Evolutionary conservation across 805 yeast species (phyloP), one percentile per base, ranked within the genome.

Genomic region (Candida silvicultrix): DNA sequence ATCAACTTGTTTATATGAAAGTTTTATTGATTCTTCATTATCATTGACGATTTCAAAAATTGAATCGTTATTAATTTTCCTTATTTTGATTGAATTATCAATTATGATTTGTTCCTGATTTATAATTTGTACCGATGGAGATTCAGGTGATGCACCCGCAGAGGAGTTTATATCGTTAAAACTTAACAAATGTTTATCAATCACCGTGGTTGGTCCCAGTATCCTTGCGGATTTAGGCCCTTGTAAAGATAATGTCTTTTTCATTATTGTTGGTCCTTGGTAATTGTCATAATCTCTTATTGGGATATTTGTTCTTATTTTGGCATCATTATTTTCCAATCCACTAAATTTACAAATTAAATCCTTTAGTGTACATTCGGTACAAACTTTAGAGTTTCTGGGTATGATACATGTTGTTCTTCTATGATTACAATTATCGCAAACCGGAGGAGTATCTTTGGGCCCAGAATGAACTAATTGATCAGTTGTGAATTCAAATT

Each of bases 221-320:
- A 58, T 46, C 20, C 52, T 56, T 10, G 64, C 47, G 1, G 64
- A 57, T 43, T 59, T 59, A 5, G 63, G 56, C 10, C 60, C 58
- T 44, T 59, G 57, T 14, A 60, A 42, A 1, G 65, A 57, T 7
- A 60, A 46, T 1, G 63, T 59, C 37, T 54, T 55, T 18, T 54
- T 52, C 60, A 60, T 51, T 5, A 56, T 57, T 8, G 64, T 58
- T 18, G 60, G 62, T 10, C 62, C 63, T 25, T 51, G 49, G 21
- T 57, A 55, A 18, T 52, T 49, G 44, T 59, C 60, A 46, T 60
- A 60, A 44, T 60, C 65, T 40, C 52, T 49, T 14, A 60, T 55
- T 4, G 65, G 65, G 8, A 43, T 43, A 7, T 50, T 52, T 16
- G 53, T 54, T 48, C 57, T 51, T 25, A 58, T 55, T 28, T 48